These are phyloP conservation scores for Hypoxylon sp. DNA, from an alignment of 2,329 filamentous ascomycete species.

Conservation along the genomic window DNA sequence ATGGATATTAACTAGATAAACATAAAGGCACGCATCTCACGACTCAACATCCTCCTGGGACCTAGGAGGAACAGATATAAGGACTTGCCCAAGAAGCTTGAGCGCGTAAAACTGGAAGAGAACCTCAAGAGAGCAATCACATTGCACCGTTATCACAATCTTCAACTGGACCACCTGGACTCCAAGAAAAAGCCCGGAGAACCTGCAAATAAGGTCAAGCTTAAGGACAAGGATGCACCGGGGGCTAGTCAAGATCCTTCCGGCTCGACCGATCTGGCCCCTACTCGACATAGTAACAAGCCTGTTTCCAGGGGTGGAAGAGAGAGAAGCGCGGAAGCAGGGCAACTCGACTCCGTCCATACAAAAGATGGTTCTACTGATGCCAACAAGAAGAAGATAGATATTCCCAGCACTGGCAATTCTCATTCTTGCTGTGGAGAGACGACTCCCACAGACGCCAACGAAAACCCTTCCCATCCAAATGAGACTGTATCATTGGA, in stretches of 20 bases:
- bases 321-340: too few relatives aligned
- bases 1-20: neutral
- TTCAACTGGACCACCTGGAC: neutral
- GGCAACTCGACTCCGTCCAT: neutral
- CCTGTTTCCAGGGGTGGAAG: neutral
- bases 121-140: conserved; percentile 13
- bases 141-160: neutral
- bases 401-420: neutral
- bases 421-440: neutral
- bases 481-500: neutral
- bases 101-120: conserved; percentile 9
- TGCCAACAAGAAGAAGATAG: neutral
- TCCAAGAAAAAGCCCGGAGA: neutral
- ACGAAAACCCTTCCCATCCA: neutral
- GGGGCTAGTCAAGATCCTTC: neutral
- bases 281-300: neutral
- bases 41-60: neutral
- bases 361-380: neutral
- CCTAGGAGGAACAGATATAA: neutral
- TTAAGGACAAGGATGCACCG: neutral
- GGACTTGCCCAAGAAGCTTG: neutral
- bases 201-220: neutral
- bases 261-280: neutral
- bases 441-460: neutral
- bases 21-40: neutral